Evolutionary conservation across 1,284 basidiomycete species (phyloP).

Genomic region (Ceratorhiza oryzae-sativae): DNA sequence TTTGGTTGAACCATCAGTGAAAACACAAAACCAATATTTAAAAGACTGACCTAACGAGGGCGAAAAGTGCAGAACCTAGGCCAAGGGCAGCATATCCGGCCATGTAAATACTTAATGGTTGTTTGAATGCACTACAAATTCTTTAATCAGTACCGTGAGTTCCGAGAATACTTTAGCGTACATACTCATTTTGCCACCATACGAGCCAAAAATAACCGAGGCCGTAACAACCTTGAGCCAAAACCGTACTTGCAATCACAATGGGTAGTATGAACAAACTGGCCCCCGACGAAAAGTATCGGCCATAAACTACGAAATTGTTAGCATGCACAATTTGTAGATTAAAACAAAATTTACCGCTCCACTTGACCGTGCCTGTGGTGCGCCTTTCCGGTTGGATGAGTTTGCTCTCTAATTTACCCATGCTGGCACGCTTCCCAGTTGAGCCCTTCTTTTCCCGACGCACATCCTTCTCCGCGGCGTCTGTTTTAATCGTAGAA

Average conservation of each 20-base stretch:
- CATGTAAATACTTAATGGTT: constrained; percentile 69
- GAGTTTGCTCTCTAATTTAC: constrained; percentile 67
- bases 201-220: constrained; percentile 34
- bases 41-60: constrained; percentile 62
- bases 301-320: not conserved
- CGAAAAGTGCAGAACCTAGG: constrained; percentile 65
- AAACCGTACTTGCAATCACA: constrained; percentile 20
- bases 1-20: constrained; percentile 43
- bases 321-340: not conserved
- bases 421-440: constrained; percentile 51
- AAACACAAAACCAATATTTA: constrained; percentile 40
- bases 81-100: constrained; percentile 74
- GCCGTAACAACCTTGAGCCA: constrained; percentile 15
- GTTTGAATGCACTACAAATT: constrained; percentile 56
- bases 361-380: constrained; percentile 68
- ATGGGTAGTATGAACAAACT: constrained; percentile 15
- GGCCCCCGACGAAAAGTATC: constrained; percentile 14
- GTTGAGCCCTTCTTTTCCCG: not conserved
- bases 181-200: constrained; percentile 20
- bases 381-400: constrained; percentile 69
- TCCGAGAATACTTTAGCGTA: not conserved
- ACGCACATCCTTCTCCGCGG: not conserved
- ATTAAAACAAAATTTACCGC: constrained; percentile 52
- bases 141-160: not conserved
- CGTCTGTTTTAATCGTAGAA: constrained; percentile 27